Base-by-base conservation (phyloP, 2,329 filamentous ascomycete species). In the Corynespora cassiicola region DNA sequence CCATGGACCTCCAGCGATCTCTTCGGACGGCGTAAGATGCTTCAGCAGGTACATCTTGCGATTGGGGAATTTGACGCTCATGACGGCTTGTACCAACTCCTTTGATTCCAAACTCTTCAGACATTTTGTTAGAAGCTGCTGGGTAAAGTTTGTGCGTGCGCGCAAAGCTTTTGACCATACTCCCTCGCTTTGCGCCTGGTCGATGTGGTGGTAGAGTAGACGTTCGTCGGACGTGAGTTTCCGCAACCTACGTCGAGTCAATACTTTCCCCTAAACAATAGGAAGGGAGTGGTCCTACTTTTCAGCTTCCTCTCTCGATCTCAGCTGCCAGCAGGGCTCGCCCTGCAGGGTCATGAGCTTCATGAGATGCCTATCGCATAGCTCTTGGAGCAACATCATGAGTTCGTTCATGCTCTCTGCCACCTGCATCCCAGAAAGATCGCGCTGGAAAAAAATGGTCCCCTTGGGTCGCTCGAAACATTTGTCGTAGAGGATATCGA, bases 21-120 rank as follows among this genome's bases (percentile, higher is more conserved):
- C 87, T 47, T 96, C 91, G 36, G 86, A 89, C 0, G 94, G 92
- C 8, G 84, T 82, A 45, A 99, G 80, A 47, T 86, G 85, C 36
- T 86, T 83, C 61, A 96, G 85, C 79, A 99, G 95, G 77, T 94
- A 99, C 80, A 95, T 96, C 72, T 95, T 96, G 65, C 94, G 87
- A 52, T 86, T 88, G 18, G 90, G 89, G 62, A 88, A 86, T 72
- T 95, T 90, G 70, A 95, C 90, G 68, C 87, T 94, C 72, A 92
- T 94, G 72, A 97, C 90, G 41, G 85, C 84, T 59, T 88, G 87
- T 67, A 99, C 90, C 64, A 95, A 84, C 22, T 84, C 83, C 65
- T 90, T 91, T 24, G 78, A 74, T 68, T 95, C 88, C 46, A 99
- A 83, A 47, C 85, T 83, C 73, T 95, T 96, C 54, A 97, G 78